A percentile compares a stretch with the other conserved stretches of the same genome.
Conservation (phyloP, 495 filamentous ascomycete species). For the Penicillium roqueforti region DNA sequence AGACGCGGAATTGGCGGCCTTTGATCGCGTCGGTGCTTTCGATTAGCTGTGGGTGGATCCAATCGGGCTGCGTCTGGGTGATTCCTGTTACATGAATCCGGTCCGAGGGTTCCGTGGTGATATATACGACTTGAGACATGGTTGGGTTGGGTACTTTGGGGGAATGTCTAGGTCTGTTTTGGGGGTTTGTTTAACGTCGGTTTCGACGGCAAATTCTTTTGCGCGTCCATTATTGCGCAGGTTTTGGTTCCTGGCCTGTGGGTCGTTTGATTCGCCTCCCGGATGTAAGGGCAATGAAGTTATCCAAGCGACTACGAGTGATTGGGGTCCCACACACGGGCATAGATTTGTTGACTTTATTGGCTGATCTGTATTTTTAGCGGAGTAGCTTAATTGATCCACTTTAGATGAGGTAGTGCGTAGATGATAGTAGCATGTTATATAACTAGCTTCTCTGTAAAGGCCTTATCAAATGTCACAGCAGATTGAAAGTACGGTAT, state of each 20-base stretch:
- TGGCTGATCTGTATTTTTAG: neutral
- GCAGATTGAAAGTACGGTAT: no score
- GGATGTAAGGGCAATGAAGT: conserved; percentile 17
- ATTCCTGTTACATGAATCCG: conserved; percentile 11
- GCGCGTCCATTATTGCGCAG: neutral
- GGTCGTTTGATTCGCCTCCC: conserved; percentile 16
- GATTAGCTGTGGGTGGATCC: conserved; percentile 35
- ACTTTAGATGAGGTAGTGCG: neutral
- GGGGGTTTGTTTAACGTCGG: neutral
- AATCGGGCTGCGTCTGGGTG: conserved; percentile 15
- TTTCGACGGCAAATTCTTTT: conserved; percentile 12
- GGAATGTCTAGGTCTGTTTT: neutral
- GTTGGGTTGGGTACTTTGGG: conserved; percentile 1
- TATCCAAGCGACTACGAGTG: conserved; percentile 22
- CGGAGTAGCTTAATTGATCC: neutral
- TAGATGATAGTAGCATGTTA: neutral
- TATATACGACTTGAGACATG: conserved; percentile 28
- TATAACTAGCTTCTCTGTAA: no score
- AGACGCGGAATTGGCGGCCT: conserved; percentile 35
- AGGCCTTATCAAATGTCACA: no score
- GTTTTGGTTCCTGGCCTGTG: conserved; percentile 16
- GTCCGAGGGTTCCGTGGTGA: conserved; percentile 14
- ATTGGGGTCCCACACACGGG: conserved; percentile 14
- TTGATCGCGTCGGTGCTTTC: conserved; percentile 32
- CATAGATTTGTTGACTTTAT: neutral